phyloP scores from a whole-genome alignment of 75 land plant species.

The Azolla pinnata region DNA sequence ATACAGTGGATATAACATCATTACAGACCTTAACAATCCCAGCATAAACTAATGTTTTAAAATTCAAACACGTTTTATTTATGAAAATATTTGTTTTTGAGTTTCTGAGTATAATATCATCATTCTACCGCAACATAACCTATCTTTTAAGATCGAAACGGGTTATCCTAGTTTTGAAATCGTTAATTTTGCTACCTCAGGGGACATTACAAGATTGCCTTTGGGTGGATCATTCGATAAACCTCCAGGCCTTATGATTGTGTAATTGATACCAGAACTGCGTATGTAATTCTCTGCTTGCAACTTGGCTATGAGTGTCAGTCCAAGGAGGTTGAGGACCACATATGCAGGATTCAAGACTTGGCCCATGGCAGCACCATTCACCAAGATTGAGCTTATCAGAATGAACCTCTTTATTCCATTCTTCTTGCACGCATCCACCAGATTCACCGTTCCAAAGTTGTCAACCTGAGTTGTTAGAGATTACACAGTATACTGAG shows the following conservation, averaged over 20 bases:
- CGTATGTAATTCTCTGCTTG: conserved; percentile 84
- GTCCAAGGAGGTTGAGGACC: conserved; percentile 71
- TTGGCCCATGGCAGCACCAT: conserved; percentile 93
- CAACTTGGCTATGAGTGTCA: conserved; percentile 77
- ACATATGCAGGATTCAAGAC: conserved; percentile 83
- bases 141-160: too few species aligned
- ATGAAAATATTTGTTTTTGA: too few species aligned
- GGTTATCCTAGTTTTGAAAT: too few species aligned
- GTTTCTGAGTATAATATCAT: too few species aligned
- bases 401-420: conserved; percentile 63
- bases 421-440: conserved; percentile 65
- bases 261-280: conserved; percentile 79
- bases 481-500: too few species aligned
- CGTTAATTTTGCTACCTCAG: conserved; percentile 78
- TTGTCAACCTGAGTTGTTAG: conserved; percentile 98
- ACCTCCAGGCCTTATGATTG: conserved; percentile 91
- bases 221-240: conserved; percentile 66
- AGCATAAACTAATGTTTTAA: too few species aligned
- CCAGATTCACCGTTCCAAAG: conserved; percentile 77
- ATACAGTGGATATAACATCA: not conserved
- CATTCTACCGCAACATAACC: too few species aligned
- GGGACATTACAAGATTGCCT: conserved; percentile 60
- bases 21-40: too few species aligned
- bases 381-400: conserved; percentile 76
- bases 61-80: too few species aligned